phyloP scores from a whole-genome alignment of 1,284 basidiomycete genomes.

The Leucoagaricus sp. region DNA sequence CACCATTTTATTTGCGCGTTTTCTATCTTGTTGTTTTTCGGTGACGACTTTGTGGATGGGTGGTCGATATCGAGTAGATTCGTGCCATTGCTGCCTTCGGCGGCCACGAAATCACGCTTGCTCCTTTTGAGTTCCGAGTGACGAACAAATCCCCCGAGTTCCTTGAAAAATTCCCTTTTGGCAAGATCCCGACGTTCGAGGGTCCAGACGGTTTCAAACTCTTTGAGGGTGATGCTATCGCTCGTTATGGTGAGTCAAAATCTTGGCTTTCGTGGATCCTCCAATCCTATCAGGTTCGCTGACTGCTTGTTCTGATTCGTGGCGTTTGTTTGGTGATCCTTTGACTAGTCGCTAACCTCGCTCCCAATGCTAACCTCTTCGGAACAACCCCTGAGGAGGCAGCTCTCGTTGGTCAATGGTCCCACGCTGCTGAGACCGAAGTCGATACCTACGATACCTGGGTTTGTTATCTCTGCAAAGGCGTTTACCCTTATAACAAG shows the following conservation, averaged over 20 bases:
- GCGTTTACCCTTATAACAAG: conserved; percentile 58
- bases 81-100: conserved; percentile 72
- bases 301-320: conserved; percentile 34
- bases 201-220: conserved; percentile 79
- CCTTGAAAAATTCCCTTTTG: conserved; percentile 78
- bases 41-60: conserved; percentile 10
- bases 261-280: too few relatives aligned
- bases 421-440: conserved; percentile 44
- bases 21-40: not conserved
- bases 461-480: conserved; percentile 43
- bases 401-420: conserved; percentile 51
- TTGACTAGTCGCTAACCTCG: conserved; percentile 60
- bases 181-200: conserved; percentile 87
- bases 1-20: not conserved
- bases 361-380: conserved; percentile 45
- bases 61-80: conserved; percentile 55
- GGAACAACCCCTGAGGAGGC: conserved; percentile 39
- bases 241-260: conserved; percentile 81
- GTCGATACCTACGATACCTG: conserved; percentile 34
- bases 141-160: conserved; percentile 82
- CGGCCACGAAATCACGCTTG: conserved; percentile 67
- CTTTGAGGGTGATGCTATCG: conserved; percentile 81
- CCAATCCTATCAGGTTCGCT: conserved; percentile 49
- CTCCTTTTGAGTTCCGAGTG: conserved; percentile 64
- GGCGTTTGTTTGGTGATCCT: not conserved